Conservation (phyloP, 768 basidiomycete genomes). For the Podaxis sp. region DNA sequence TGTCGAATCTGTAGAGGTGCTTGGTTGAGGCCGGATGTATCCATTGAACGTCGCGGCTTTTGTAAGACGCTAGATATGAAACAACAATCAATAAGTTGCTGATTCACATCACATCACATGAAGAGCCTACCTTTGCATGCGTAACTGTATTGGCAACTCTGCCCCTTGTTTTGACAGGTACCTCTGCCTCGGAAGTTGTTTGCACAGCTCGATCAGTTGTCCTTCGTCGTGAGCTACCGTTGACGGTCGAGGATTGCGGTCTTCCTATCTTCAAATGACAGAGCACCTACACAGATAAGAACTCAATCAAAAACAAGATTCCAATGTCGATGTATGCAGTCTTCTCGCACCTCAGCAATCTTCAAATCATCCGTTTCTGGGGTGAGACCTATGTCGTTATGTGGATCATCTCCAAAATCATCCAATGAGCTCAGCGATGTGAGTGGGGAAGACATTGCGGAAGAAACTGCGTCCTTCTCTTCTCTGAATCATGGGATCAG, state of each 20-base stretch:
- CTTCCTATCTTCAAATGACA: conserved; percentile 23
- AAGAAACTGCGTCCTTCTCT: conserved; percentile 32
- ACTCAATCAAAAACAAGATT: not conserved
- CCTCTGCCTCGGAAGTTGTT: conserved; percentile 25
- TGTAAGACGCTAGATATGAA: conserved; percentile 2
- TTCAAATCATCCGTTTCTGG: conserved; percentile 49
- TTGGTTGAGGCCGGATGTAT: conserved; percentile 16
- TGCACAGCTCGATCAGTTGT: conserved; percentile 29
- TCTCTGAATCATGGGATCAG: conserved; percentile 28
- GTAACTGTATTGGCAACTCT: not conserved
- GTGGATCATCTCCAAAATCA: conserved; percentile 46
- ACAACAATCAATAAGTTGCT: not conserved
- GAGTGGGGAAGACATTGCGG: conserved; percentile 67
- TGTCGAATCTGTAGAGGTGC: conserved; percentile 24
- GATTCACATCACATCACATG: not conserved
- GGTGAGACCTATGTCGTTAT: conserved; percentile 25
- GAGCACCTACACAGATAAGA: conserved; percentile 24
- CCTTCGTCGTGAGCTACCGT: conserved; percentile 20
- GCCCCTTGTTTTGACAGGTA: conserved; percentile 6
- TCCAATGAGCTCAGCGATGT: conserved; percentile 75
- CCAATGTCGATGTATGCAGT: not conserved
- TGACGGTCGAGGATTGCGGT: conserved; percentile 15
- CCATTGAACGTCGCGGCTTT: conserved; percentile 11
- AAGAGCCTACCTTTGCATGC: not conserved
- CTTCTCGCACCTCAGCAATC: conserved; percentile 55